Evolutionary conservation across 2,329 filamentous ascomycete genomes (phyloP).

Genomic region (Huntiella savannae): DNA sequence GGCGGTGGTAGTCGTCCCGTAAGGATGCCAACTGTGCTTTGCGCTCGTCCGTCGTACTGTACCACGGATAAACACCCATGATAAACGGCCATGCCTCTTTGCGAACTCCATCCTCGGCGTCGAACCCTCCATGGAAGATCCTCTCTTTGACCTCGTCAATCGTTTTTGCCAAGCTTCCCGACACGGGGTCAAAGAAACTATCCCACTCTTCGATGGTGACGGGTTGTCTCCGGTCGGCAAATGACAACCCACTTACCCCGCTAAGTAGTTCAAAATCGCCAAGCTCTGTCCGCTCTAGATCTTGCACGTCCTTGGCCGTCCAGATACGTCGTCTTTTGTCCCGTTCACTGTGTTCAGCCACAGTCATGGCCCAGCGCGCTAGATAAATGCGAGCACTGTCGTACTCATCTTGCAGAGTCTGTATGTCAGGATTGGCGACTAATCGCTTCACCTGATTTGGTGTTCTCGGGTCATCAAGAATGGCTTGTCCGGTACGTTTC

Average conservation of each 20-base stretch:
- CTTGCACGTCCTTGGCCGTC: slow-evolving; percentile 81
- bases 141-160: slow-evolving; percentile 88
- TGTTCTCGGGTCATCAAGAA: slow-evolving; percentile 76
- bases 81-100: slow-evolving; percentile 96
- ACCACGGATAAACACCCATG: slow-evolving; percentile 82
- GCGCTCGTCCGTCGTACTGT: slow-evolving; percentile 71
- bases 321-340: slow-evolving; percentile 76
- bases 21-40: slow-evolving; percentile 67
- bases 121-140: slow-evolving; percentile 86
- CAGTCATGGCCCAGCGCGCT: slow-evolving; percentile 95
- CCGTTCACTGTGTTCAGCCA: slow-evolving; percentile 86
- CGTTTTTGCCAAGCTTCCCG: slow-evolving; percentile 59
- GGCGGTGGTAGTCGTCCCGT: slow-evolving; percentile 78
- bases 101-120: slow-evolving; percentile 73
- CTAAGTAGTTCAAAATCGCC: slow-evolving; percentile 93
- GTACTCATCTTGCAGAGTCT: slow-evolving; percentile 90
- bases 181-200: slow-evolving; percentile 62
- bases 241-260: slow-evolving; percentile 50
- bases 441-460: slow-evolving; percentile 74
- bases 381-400: slow-evolving; percentile 90
- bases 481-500: slow-evolving; percentile 71
- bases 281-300: slow-evolving; percentile 84
- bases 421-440: slow-evolving; percentile 80
- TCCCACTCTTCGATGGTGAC: slow-evolving; percentile 78
- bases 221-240: slow-evolving; percentile 58